phyloP scores from a whole-genome alignment of 1,284 basidiomycete species.

The Meripilus lineatus region DNA sequence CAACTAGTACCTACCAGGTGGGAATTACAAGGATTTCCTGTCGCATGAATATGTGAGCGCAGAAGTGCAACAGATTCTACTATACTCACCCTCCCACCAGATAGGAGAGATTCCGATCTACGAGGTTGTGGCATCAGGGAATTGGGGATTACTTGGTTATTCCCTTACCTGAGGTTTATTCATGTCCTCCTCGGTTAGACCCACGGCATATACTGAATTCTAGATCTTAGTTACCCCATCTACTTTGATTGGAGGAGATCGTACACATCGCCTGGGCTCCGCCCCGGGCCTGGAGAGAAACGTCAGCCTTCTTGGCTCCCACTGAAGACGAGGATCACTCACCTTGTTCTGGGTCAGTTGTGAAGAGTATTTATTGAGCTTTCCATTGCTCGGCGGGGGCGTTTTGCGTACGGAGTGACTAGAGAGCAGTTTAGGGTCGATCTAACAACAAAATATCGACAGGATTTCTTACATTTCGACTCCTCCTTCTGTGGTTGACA shows the following conservation, averaged over 20 bases:
- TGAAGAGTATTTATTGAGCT: constrained; percentile 69
- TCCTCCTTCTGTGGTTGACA: constrained; percentile 27
- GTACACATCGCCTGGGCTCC: constrained; percentile 80
- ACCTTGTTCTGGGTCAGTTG: constrained; percentile 72
- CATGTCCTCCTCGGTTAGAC: constrained; percentile 76
- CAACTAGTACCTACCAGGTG: constrained; percentile 53
- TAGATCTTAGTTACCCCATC: constrained; percentile 6
- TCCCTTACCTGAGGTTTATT: constrained; percentile 76
- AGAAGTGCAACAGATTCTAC: neutral
- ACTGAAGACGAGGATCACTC: too few species aligned
- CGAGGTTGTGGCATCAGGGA: neutral
- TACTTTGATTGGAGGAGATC: constrained; percentile 19
- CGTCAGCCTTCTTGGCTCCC: too few species aligned
- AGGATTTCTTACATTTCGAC: constrained; percentile 55
- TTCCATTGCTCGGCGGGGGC: constrained; percentile 31
- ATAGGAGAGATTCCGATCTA: constrained; percentile 81
- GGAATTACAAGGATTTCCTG: constrained; percentile 79
- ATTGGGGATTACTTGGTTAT: constrained; percentile 9
- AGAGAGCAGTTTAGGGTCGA: constrained; percentile 4
- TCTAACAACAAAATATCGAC: neutral
- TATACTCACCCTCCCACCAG: constrained; percentile 79
- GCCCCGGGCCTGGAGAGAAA: constrained; percentile 50
- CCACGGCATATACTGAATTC: constrained; percentile 68
- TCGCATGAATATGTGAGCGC: constrained; percentile 1
- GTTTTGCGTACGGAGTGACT: constrained; percentile 40